Evolutionary conservation across 768 basidiomycete genomes (phyloP).

Genomic region (Tephrocybe sp.): DNA sequence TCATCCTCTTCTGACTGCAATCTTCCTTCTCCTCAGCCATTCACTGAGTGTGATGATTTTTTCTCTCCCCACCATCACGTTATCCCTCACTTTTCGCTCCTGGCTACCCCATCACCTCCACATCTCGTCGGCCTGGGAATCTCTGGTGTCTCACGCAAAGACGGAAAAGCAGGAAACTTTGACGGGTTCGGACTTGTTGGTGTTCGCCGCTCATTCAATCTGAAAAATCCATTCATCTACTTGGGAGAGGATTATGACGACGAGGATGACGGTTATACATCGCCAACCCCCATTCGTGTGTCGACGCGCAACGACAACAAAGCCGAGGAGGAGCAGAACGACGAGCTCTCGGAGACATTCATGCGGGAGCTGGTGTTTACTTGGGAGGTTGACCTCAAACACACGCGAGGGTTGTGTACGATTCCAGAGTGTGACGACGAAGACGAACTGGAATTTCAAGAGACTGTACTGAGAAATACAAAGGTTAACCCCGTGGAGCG

Average conservation of each 20-base stretch:
- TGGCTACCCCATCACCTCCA: not conserved
- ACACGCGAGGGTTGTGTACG: slow-evolving; percentile 7
- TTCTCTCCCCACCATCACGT: slow-evolving; percentile 8
- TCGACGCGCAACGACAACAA: not conserved
- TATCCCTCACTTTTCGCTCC: not conserved
- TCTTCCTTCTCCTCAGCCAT: not conserved
- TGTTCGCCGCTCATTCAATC: slow-evolving; percentile 10
- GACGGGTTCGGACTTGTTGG: slow-evolving; percentile 17
- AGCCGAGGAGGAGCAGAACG: not conserved
- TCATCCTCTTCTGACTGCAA: slow-evolving; percentile 9
- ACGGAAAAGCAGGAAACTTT: slow-evolving; percentile 9
- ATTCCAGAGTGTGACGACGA: slow-evolving; percentile 16
- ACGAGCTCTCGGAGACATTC: slow-evolving; percentile 10
- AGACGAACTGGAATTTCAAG: slow-evolving; percentile 4
- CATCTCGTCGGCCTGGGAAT: slow-evolving; percentile 15
- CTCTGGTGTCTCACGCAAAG: slow-evolving; percentile 14
- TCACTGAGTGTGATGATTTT: slow-evolving; percentile 1
- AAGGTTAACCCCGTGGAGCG: too few species aligned
- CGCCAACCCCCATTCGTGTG: slow-evolving; percentile 10
- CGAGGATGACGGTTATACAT: slow-evolving; percentile 9
- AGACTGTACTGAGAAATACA: not conserved
- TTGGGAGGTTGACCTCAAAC: slow-evolving; percentile 12
- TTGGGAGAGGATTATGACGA: slow-evolving; percentile 1
- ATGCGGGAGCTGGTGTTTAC: slow-evolving; percentile 15
- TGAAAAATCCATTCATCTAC: not conserved